Evolutionary conservation across 148 eudicot genomes (phyloP).

Genomic region (Polygonum maritimum): DNA sequence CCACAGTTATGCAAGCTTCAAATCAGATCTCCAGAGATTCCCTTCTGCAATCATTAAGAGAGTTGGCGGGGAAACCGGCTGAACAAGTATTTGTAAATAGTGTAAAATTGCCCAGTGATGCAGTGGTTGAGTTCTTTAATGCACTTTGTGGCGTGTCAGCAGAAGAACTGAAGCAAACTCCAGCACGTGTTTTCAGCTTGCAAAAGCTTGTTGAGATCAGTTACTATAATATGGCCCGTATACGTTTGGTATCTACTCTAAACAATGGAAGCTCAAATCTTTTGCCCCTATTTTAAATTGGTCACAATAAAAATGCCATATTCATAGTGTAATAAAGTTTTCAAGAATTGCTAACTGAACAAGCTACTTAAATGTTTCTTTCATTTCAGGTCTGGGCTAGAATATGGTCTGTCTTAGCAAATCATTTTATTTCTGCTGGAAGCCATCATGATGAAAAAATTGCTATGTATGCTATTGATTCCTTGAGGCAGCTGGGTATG

Average conservation of each 20-base stretch:
- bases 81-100: conserved; percentile 92
- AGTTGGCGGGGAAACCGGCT: conserved; percentile 81
- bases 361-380: background rate
- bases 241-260: conserved; percentile 74
- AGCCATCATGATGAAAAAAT: conserved; percentile 97
- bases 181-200: conserved; percentile 95
- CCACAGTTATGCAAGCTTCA: conserved; percentile 87
- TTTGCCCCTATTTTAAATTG: background rate
- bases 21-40: conserved; percentile 95
- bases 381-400: conserved; percentile 94
- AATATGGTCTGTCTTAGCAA: conserved; percentile 94
- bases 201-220: conserved; percentile 98
- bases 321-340: background rate
- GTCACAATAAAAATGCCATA: background rate
- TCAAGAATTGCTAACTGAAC: background rate
- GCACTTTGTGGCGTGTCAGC: conserved; percentile 92
- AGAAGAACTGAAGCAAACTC: conserved; percentile 81
- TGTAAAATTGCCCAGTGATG: conserved; percentile 82
- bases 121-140: conserved; percentile 94
- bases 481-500: conserved; percentile 93
- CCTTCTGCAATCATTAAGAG: conserved; percentile 75
- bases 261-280: background rate
- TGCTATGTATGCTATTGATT: conserved; percentile 98
- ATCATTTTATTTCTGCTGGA: conserved; percentile 96
- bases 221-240: conserved; percentile 98